These are phyloP conservation scores for Apiospora marii DNA, from an alignment of 2,329 filamentous ascomycete genomes.

Conservation along the genomic window DNA sequence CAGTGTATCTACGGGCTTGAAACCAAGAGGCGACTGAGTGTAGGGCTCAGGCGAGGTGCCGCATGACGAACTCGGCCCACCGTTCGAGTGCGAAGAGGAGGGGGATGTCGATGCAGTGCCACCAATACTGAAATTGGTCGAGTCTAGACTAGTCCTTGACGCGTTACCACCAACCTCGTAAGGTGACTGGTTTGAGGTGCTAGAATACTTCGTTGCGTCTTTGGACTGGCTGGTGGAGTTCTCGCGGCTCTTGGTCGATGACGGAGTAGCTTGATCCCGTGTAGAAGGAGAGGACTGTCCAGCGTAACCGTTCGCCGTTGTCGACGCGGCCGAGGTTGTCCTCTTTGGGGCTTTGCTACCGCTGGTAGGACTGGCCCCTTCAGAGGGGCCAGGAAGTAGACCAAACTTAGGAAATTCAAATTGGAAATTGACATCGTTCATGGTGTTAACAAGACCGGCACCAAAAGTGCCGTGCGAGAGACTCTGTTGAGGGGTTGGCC, in stretches of 20 bases:
- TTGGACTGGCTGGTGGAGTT: conserved; percentile 48
- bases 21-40: conserved; percentile 73
- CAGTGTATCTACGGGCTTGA: conserved; percentile 68
- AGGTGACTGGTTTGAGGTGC: conserved; percentile 60
- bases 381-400: conserved; percentile 63
- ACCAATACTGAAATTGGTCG: conserved; percentile 53
- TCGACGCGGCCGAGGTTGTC: conserved; percentile 36
- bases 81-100: conserved; percentile 68
- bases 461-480: conserved; percentile 51
- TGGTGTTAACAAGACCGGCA: conserved; percentile 61
- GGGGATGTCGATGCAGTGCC: conserved; percentile 70
- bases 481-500: conserved; percentile 42
- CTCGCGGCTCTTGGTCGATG: conserved; percentile 45
- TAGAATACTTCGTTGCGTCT: conserved; percentile 63
- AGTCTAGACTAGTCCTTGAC: conserved; percentile 61
- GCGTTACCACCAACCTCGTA: conserved; percentile 52
- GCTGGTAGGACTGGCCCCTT: conserved; percentile 26
- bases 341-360: conserved; percentile 30
- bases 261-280: conserved; percentile 43
- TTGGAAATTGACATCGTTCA: conserved; percentile 82
- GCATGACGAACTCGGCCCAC: conserved; percentile 70
- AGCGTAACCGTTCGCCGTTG: conserved; percentile 39
- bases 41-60: conserved; percentile 81
- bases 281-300: conserved; percentile 45
- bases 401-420: conserved; percentile 98